Base-by-base conservation (phyloP, 176 grass and related monocot genomes). In the Aegilops umbellulata region DNA sequence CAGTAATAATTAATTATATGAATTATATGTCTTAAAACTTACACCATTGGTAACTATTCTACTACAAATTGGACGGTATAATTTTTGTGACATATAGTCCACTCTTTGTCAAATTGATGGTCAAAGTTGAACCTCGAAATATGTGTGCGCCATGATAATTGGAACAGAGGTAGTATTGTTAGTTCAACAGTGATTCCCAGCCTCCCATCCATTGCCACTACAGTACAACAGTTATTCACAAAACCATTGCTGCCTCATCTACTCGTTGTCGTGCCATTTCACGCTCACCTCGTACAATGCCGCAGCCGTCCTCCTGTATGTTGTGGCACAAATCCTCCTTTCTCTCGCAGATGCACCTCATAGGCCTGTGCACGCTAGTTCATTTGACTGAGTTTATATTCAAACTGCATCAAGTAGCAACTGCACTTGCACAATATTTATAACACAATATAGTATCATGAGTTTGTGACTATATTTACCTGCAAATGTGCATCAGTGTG, bases 341-440 rank as follows among this genome's bases (percentile, higher is more conserved):
- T 74, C 70, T 74, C 13, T 46, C n/a, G 32, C 6, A 74, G 70
- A 74, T 46, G 39, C 25, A 39, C 70, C 11, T 26, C 38, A 8
- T 46, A n/a, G 68, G 34, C 20, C 39, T 41, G 23, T 39, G n/a
- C 9, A 69, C 67, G 9, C 23, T 1, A 3, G 70, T 74, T 46
- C 39, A 46, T 23, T 26, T 74, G n/a, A 46, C 69, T 25, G 23
- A 74, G 70, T 74, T 74, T 74, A 46, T 26, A 26, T 74, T 74
- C 39, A 46, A 74, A 46, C 23, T 74, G 79, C 19, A 80, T 58
- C 39, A 7, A 47, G 30, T 80, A 64, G 22, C n/a, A 73, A 58
- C 23, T 32, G 44, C 57, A 76, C 8, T 62, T 76, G 39, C 71
- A 35, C 26, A 84, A 49, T 76, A n/a, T 62, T 44, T 31, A 84